Evolutionary conservation across 768 basidiomycete species (phyloP).

Genomic region (Tricholoma furcatifolium): DNA sequence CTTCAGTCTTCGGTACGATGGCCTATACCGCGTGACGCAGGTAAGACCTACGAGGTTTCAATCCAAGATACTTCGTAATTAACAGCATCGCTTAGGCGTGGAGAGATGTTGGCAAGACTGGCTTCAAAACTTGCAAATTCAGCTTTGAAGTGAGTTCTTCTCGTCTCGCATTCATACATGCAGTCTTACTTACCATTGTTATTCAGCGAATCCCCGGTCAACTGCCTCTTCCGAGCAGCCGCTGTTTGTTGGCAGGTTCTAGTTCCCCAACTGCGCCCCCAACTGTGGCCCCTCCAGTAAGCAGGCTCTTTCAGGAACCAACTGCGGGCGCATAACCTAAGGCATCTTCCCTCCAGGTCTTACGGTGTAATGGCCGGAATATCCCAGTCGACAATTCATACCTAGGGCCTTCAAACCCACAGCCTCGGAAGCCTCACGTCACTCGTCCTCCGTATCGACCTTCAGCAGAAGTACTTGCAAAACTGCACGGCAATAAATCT

Average conservation of each 20-base stretch:
- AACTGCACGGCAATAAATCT: not conserved
- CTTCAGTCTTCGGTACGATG: slow-evolving; percentile 25
- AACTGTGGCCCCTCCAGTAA: not conserved
- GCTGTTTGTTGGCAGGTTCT: too few relatives aligned
- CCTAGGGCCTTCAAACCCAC: not conserved
- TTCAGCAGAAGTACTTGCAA: slow-evolving; percentile 3
- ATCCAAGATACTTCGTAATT: not conserved
- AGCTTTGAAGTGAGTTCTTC: slow-evolving; percentile 15
- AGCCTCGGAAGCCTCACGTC: not conserved
- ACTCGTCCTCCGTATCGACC: slow-evolving; percentile 13
- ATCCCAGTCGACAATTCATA: not conserved
- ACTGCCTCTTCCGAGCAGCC: slow-evolving; percentile 2
- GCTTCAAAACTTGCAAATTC: slow-evolving; percentile 23
- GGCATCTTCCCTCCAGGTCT: too few relatives aligned
- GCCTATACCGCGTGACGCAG: slow-evolving; percentile 21
- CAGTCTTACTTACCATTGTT: not conserved
- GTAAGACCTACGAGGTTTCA: slow-evolving; percentile 2
- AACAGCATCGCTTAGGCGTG: slow-evolving; percentile 12
- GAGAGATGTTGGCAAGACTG: slow-evolving; percentile 17
- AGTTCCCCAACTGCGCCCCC: not conserved
- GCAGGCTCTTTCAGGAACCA: too few relatives aligned
- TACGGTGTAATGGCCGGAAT: too few relatives aligned
- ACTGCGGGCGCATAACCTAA: too few relatives aligned
- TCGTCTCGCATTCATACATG: not conserved
- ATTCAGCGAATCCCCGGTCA: slow-evolving; percentile 6